phyloP scores from a whole-genome alignment of 2,329 filamentous ascomycete genomes.

The Tolypocladium guangdongense region DNA sequence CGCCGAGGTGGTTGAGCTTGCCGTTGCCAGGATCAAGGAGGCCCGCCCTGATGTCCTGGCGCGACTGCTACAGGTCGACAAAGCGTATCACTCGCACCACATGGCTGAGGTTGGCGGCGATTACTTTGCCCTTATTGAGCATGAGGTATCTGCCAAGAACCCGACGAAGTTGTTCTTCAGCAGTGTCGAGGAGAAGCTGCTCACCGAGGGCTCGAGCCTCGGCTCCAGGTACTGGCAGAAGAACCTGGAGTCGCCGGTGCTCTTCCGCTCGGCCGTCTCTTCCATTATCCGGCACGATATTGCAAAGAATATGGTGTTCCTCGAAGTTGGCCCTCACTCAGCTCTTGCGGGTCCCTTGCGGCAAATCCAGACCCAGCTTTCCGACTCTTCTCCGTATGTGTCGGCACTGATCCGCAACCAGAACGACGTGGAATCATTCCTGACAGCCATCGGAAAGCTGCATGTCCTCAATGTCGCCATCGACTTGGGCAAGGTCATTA shows the following conservation, averaged over 20 bases:
- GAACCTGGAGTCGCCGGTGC: slow-evolving; percentile 6
- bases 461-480: neutral
- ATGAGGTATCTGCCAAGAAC: neutral
- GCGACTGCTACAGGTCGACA: slow-evolving; percentile 9
- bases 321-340: slow-evolving; percentile 13
- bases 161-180: slow-evolving; percentile 2
- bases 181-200: neutral
- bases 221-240: slow-evolving; percentile 4
- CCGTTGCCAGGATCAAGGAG: neutral
- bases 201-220: neutral
- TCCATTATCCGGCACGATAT: neutral
- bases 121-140: neutral
- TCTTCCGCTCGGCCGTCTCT: slow-evolving; percentile 4
- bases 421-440: neutral
- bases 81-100: slow-evolving; percentile 20
- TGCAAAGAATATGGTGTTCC: slow-evolving; percentile 1
- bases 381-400: slow-evolving; percentile 1
- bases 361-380: slow-evolving; percentile 4
- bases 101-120: slow-evolving; percentile 2
- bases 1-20: slow-evolving; percentile 2
- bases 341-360: slow-evolving; percentile 10
- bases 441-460: slow-evolving; percentile 6
- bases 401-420: slow-evolving; percentile 4
- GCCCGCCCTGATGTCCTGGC: neutral
- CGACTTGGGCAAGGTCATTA: slow-evolving; percentile 1